Evolutionary conservation across 305 asterid genomes (phyloP), one percentile per base, ranked within the genome.

Genomic region (Caryopteris hybrid): DNA sequence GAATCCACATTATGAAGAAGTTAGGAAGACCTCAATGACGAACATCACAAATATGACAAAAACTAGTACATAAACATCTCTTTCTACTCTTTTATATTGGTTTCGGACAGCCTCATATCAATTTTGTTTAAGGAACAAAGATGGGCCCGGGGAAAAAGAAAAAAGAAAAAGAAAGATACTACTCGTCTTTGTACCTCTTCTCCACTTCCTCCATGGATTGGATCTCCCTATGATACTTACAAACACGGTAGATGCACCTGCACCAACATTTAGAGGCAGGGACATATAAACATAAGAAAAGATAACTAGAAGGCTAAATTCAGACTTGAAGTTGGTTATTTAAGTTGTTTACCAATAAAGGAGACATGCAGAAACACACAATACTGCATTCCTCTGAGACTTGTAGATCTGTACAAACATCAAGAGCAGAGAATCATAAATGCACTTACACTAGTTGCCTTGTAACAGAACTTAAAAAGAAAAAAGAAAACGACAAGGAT

Each of bases 121-220:
- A 8, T 13, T 43, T 42, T 23, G 27, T 46, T 18, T n/a, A n/a
- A n/a, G n/a, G n/a, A n/a, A n/a, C n/a, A n/a, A n/a, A n/a, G n/a
- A n/a, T n/a, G n/a, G n/a, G n/a, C n/a, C n/a, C n/a, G 34, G 22
- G 23, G 17, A 39, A 17, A 21, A 3, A 61, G 16, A 34, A 2
- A 7, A 64, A 51, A 8, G 54, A 59, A 39, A 67, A 67, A 25
- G 4, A 55, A 55, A 33, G 64, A 64, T 56, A 34, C 78, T 89
- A 89, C 80, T 83, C 73, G 7, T 89, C 92, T 75, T 89, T 89
- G 85, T 77, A 82, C 83, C 96, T 85, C 95, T 89, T 89, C 80
- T 89, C 98, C 29, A 76, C 65, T 79, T 86, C 92, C 79, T 91
- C 96, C 86, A 83, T 55, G 74, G 80, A 79, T 63, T 84, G 79